Evolutionary conservation across 257 asterid species (phyloP).

Genomic region (Solanum pinnatisectum): DNA sequence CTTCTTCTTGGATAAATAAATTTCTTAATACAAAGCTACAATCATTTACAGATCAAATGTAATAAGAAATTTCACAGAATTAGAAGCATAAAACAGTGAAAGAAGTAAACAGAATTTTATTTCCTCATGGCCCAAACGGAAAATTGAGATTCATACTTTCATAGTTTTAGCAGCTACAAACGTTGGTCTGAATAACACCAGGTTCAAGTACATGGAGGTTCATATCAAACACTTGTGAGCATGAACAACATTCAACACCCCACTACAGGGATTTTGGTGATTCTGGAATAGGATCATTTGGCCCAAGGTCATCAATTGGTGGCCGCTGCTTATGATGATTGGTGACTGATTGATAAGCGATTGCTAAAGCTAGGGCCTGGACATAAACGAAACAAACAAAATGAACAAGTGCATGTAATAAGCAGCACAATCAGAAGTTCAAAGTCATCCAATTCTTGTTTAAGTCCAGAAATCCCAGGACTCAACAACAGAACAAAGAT

Average conservation of each 20-base stretch:
- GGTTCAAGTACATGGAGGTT: not conserved
- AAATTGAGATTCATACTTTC: not conserved
- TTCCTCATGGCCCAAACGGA: not conserved
- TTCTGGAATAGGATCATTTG: constrained; percentile 35
- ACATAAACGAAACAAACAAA: not conserved
- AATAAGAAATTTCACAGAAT: not conserved
- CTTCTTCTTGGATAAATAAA: not conserved
- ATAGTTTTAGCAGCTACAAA: not conserved
- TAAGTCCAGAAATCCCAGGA: not conserved
- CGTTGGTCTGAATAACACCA: not conserved
- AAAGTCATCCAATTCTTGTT: not conserved
- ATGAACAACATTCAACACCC: not conserved
- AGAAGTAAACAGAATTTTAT: not conserved
- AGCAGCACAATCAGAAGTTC: not conserved
- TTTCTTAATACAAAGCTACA: no score
- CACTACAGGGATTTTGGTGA: constrained; percentile 25
- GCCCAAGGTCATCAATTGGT: constrained; percentile 14
- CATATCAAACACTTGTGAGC: not conserved
- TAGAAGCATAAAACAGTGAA: not conserved
- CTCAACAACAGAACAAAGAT: not conserved
- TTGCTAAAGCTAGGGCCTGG: constrained; percentile 17
- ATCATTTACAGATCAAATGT: not conserved
- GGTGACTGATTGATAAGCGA: constrained; percentile 13
- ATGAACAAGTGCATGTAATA: not conserved
- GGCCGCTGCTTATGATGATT: constrained; percentile 17